Percentiles rank a stretch among this genome's conserved stretches.
Conservation (phyloP, 2,329 filamentous ascomycete genomes). For the Fusarium pseudocircinatum region DNA sequence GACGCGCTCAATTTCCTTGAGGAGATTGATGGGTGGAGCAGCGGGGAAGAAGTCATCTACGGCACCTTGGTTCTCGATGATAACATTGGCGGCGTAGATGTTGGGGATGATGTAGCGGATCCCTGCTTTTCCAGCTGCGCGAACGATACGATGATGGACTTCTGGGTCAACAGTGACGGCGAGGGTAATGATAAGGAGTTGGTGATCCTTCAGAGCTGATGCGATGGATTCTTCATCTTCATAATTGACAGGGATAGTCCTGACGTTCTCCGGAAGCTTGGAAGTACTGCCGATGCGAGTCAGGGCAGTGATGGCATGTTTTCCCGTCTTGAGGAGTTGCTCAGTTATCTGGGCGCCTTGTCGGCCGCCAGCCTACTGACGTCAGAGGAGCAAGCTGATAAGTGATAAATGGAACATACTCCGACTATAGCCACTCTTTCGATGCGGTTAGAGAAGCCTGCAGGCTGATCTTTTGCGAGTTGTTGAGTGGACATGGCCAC, state of each 20-base stretch:
- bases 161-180: slow-evolving; percentile 48
- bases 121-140: slow-evolving; percentile 57
- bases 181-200: slow-evolving; percentile 61
- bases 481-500: background rate
- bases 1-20: background rate
- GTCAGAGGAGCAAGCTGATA: fast-evolving
- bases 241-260: slow-evolving; percentile 53
- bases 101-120: slow-evolving; percentile 61
- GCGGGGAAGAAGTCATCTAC: background rate
- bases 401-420: slow-evolving; percentile 43
- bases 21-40: background rate
- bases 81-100: slow-evolving; percentile 47
- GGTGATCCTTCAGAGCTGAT: slow-evolving; percentile 58
- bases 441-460: slow-evolving; percentile 5
- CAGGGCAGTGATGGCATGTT: slow-evolving; percentile 61
- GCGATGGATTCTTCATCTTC: slow-evolving; percentile 52
- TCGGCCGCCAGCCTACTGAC: slow-evolving; percentile 49
- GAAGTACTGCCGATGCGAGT: slow-evolving; percentile 54
- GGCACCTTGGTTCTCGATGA: background rate
- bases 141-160: slow-evolving; percentile 53
- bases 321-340: slow-evolving; percentile 56
- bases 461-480: slow-evolving; percentile 7
- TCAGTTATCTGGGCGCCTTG: slow-evolving; percentile 48
- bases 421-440: slow-evolving; percentile 53
- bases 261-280: slow-evolving; percentile 53